These are phyloP conservation scores for Hylodesmum podocarpum DNA, from an alignment of 306 rosid species.

Conservation along the genomic window DNA sequence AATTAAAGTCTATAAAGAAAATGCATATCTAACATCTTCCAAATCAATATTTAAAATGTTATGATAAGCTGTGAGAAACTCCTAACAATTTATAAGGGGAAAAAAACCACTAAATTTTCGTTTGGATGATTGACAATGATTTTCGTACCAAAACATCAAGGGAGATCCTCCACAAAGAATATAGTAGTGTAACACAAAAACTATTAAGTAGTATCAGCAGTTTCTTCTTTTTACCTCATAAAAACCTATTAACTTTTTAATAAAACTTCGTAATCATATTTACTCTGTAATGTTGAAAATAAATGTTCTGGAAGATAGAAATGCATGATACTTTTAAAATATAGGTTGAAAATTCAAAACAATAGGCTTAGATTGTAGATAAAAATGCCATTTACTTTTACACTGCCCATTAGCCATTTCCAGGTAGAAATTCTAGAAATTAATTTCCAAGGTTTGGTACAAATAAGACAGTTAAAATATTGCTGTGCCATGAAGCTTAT, in stretches of 20 bases:
- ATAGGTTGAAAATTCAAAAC: background rate
- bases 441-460: background rate
- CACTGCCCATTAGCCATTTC: background rate
- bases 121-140: background rate
- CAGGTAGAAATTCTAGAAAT: background rate
- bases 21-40: conserved; percentile 7
- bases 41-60: conserved; percentile 25
- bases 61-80: conserved; percentile 10
- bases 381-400: background rate
- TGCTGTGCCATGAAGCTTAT: background rate
- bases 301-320: background rate
- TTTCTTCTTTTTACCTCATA: background rate
- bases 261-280: background rate
- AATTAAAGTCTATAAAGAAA: conserved; percentile 32
- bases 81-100: background rate
- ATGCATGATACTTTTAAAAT: background rate
- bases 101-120: background rate
- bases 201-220: background rate
- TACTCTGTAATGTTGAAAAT: background rate
- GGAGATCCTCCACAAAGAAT: background rate
- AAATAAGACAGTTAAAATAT: background rate
- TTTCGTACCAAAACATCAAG: background rate
- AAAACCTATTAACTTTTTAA: background rate
- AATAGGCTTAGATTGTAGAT: conserved; percentile 1
- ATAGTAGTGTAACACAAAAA: conserved; percentile 1